phyloP scores from a whole-genome alignment of 108 stramenopile species.

The Skeletonema potamos region DNA sequence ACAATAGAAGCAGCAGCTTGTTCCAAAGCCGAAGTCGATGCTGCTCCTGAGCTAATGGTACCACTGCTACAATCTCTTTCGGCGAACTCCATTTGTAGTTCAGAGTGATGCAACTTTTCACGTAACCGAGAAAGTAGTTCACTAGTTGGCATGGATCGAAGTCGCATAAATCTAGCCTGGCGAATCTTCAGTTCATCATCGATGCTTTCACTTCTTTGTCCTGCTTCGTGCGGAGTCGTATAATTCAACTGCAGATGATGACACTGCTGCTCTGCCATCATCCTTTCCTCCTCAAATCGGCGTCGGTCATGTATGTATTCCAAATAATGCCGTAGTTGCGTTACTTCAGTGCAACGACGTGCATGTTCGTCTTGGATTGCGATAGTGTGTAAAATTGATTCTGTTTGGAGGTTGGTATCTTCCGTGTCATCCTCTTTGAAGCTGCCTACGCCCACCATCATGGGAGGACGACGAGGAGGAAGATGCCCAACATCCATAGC shows the following conservation, averaged over 20 bases:
- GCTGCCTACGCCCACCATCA: neutral
- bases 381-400: neutral
- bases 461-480: no score
- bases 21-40: neutral
- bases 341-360: neutral
- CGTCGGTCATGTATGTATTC: neutral
- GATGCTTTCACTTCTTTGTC: neutral
- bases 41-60: neutral
- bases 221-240: neutral
- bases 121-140: neutral
- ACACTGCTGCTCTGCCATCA: neutral
- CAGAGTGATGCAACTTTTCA: no score
- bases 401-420: neutral
- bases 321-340: neutral
- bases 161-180: neutral
- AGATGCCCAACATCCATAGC: neutral
- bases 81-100: neutral
- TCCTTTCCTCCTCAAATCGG: neutral
- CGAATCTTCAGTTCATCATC: neutral
- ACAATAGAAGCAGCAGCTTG: neutral
- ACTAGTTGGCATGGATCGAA: neutral
- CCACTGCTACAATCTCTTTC: neutral
- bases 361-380: neutral
- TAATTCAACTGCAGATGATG: neutral
- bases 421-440: neutral